Percentiles rank a stretch among this genome's conserved stretches.
These are phyloP conservation scores for Salinomyces thailandicus DNA, from an alignment of 2,329 filamentous ascomycete genomes.

Conservation along the genomic window DNA sequence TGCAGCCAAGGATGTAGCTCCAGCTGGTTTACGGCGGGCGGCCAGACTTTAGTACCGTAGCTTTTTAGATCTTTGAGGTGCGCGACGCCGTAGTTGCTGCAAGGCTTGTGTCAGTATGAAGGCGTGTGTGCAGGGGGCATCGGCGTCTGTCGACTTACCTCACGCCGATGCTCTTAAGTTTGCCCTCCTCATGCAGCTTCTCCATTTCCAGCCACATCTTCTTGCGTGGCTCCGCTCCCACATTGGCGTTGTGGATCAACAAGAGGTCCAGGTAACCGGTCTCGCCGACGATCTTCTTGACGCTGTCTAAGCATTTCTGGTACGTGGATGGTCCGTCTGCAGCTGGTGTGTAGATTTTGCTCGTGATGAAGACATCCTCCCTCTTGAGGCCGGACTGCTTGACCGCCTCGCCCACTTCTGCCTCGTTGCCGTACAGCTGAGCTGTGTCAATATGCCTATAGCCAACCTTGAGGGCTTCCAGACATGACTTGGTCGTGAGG, in stretches of 20 bases:
- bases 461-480: conserved; percentile 46
- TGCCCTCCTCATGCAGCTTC: conserved; percentile 48
- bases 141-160: conserved; percentile 10
- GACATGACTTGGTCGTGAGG: conserved; percentile 41
- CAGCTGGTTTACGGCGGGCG: conserved; percentile 64
- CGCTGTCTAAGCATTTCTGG: conserved; percentile 48
- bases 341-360: conserved; percentile 52
- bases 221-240: conserved; percentile 45
- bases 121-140: not conserved
- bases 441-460: conserved; percentile 60
- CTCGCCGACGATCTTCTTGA: conserved; percentile 48
- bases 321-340: conserved; percentile 50
- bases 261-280: conserved; percentile 61
- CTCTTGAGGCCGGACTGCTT: conserved; percentile 45
- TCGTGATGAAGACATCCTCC: conserved; percentile 56
- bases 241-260: conserved; percentile 55
- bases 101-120: conserved; percentile 29
- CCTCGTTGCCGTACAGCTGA: conserved; percentile 60
- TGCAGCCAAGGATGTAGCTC: conserved; percentile 68
- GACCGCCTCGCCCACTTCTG: conserved; percentile 55
- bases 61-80: conserved; percentile 59
- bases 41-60: conserved; percentile 54
- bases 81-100: conserved; percentile 51
- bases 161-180: conserved; percentile 56
- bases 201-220: conserved; percentile 58